A percentile compares a stretch with the other conserved stretches of the same genome.
phyloP scores from a whole-genome alignment of 306 rosid species.

The Vachellia pachyceras region DNA sequence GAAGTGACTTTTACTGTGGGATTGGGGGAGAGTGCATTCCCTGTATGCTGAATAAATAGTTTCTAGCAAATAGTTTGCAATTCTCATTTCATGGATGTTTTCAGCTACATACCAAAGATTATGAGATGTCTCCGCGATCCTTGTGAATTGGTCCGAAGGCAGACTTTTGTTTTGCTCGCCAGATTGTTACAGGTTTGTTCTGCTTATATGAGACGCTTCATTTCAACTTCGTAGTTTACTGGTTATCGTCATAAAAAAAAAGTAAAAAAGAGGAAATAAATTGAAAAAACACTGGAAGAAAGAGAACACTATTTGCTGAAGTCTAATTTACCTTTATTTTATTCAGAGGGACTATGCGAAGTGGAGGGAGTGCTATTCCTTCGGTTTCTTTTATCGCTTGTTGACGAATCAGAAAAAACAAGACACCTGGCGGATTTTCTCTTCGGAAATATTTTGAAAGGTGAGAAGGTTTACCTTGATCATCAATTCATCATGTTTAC shows the following conservation, averaged over 20 bases:
- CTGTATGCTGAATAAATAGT: conserved; percentile 8
- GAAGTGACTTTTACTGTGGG: conserved; percentile 12
- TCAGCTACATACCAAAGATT: conserved; percentile 87
- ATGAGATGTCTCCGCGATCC: conserved; percentile 91
- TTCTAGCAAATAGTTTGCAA: conserved; percentile 20
- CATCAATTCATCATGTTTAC: conserved; percentile 29
- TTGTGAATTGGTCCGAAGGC: conserved; percentile 96
- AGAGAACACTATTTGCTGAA: conserved; percentile 21
- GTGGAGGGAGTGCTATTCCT: conserved; percentile 97
- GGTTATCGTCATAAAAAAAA: neutral
- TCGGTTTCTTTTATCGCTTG: conserved; percentile 93
- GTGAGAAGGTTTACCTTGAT: conserved; percentile 45
- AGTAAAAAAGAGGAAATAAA: conserved; percentile 1
- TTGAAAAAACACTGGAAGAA: neutral
- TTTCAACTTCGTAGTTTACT: conserved; percentile 11
- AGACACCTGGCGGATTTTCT: conserved; percentile 76
- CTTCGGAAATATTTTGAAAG: conserved; percentile 90
- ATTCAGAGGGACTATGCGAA: conserved; percentile 89
- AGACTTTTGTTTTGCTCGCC: conserved; percentile 87
- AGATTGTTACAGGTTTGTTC: conserved; percentile 83
- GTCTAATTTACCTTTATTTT: conserved; percentile 16
- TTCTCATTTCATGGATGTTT: conserved; percentile 55
- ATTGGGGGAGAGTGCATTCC: conserved; percentile 4
- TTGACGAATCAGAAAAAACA: conserved; percentile 93
- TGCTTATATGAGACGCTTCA: conserved; percentile 25